Evolutionary conservation across 257 asterid species (phyloP), one percentile per base, ranked within the genome.

Genomic region (Solanum rostratum): DNA sequence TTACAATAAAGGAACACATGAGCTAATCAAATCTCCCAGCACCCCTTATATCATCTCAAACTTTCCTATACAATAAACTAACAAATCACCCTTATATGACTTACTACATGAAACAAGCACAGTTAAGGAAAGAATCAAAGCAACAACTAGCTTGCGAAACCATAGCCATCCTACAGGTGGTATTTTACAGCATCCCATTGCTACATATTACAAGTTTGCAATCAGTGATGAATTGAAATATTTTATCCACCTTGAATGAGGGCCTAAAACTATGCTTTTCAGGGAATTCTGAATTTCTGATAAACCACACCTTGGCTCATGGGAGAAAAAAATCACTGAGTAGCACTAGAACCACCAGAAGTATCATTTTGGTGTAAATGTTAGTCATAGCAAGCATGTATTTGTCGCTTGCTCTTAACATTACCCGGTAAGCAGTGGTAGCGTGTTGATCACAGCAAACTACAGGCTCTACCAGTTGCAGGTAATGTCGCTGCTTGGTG

Each of bases 341-440:
- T 81, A 74, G 66, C 43, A 18, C 43, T 37, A 8, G 66, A 84
- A 85, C 87, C 55, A 84, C 53, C 3, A n/a, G 74, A 68, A 85
- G 83, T 84, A 62, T 88, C 79, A 24, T 65, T 87, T 90, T 52
- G 63, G 52, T 71, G 85, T 81, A 79, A 68, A 84, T 86, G 95
- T 88, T 88, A 86, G 94, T 94, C 94, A 92, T 46, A 65, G 93
- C 85, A 70, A 89, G 92, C 88, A 76, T 82, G 83, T 41, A 70
- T 81, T 33, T 71, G 55, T 24, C 2, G 84, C 92, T 88, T 87
- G 50, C 95, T 90, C 94, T 87, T 88, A 92, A 93, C 94, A 85
- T 82, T 71, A 86, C 90, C 91, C 41, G 86, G 84, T 76, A 52
- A 80, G 78, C 41, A 55, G 39, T 80, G 13, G 37, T 22, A 41